A percentile compares a stretch with the other conserved stretches of the same genome.
These are phyloP conservation scores for Gomphus sp. DNA, from an alignment of 1,284 basidiomycete species.

Conservation along the genomic window DNA sequence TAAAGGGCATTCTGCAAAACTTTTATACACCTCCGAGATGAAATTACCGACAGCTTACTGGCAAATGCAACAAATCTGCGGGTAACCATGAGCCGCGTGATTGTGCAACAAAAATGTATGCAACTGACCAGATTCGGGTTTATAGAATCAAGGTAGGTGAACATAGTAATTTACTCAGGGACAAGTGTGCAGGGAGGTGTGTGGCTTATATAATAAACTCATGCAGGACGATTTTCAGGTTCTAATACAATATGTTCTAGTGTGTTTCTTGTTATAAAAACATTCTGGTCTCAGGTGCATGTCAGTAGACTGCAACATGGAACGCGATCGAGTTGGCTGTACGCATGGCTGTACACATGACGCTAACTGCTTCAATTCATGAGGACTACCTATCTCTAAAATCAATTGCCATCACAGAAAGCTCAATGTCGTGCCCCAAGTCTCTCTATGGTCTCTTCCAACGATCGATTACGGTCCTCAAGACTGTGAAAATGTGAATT, in stretches of 20 bases:
- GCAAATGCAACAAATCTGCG: conserved; percentile 76
- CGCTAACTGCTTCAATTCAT: no score
- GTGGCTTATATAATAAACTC: background rate
- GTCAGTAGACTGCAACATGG: no score
- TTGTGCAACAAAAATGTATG: background rate
- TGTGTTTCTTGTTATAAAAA: no score
- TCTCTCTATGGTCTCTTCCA: background rate
- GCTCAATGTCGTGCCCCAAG: background rate
- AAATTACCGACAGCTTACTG: conserved; percentile 33
- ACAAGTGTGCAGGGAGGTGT: background rate
- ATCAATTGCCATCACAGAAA: no score
- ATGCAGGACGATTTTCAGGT: no score
- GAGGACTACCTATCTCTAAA: no score
- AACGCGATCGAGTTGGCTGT: no score
- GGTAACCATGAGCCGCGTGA: background rate
- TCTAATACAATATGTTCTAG: no score
- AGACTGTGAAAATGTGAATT: background rate
- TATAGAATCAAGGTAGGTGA: conserved; percentile 19
- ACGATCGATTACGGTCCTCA: background rate
- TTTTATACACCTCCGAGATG: background rate
- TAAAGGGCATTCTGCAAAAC: conserved; percentile 51
- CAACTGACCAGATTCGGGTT: conserved; percentile 21
- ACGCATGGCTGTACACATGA: no score
- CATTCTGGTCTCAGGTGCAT: no score
- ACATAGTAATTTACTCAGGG: background rate